Evolutionary conservation across 495 filamentous ascomycete species (phyloP).

Genomic region (Apodospora peruviana): DNA sequence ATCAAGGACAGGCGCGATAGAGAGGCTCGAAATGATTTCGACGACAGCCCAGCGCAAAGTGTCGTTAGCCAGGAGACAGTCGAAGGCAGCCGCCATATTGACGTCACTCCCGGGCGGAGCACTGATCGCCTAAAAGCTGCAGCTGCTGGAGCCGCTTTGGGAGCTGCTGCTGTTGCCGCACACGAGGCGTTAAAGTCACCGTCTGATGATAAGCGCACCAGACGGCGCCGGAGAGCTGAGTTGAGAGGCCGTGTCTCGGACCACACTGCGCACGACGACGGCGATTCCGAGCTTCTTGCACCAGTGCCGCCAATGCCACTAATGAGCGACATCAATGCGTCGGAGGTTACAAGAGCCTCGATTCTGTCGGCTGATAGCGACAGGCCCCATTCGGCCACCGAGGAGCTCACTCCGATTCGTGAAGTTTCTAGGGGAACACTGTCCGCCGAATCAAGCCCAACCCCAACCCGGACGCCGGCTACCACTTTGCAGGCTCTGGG

Average conservation of each 20-base stretch:
- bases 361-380: conserved; percentile 80
- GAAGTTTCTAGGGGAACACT: conserved; percentile 50
- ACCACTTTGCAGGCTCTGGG: conserved; percentile 37
- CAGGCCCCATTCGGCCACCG: conserved; percentile 57
- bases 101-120: conserved; percentile 37
- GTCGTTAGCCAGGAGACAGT: conserved; percentile 35
- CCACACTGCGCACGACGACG: conserved; percentile 27
- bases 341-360: conserved; percentile 82
- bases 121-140: conserved; percentile 34
- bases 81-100: conserved; percentile 27
- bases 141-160: conserved; percentile 28
- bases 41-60: conserved; percentile 43
- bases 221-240: conserved; percentile 39
- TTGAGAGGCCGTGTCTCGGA: conserved; percentile 34
- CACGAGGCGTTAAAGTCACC: conserved; percentile 30
- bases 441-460: conserved; percentile 35
- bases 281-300: conserved; percentile 32
- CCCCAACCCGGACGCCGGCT: conserved; percentile 34
- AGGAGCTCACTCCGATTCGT: conserved; percentile 48
- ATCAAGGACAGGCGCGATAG: conserved; percentile 38
- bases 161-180: conserved; percentile 26
- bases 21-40: conserved; percentile 56
- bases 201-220: conserved; percentile 40
- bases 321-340: conserved; percentile 73
- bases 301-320: conserved; percentile 73